phyloP scores from a whole-genome alignment of 305 asterid genomes.

The Fraxinus velutina region DNA sequence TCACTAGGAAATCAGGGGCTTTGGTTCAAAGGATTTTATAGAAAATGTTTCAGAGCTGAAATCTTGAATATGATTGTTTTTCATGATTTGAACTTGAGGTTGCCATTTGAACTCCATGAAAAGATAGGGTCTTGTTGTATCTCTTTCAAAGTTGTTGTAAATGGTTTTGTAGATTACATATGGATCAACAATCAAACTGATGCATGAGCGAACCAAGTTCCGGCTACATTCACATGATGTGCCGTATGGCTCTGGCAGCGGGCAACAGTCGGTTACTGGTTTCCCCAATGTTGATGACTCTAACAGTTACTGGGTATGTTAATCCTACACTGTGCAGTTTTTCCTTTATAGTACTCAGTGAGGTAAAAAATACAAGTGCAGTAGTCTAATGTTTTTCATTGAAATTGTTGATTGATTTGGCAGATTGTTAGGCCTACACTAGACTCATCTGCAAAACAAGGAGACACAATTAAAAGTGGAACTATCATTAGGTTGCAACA shows the following conservation, averaged over 20 bases:
- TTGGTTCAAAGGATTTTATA: not conserved
- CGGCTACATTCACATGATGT: slow-evolving; percentile 95
- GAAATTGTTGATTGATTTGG: slow-evolving; percentile 21
- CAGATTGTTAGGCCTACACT: slow-evolving; percentile 66
- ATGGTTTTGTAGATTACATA: slow-evolving; percentile 38
- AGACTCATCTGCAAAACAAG: slow-evolving; percentile 75
- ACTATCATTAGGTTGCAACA: slow-evolving; percentile 70
- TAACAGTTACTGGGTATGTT: slow-evolving; percentile 94
- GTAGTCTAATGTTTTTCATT: slow-evolving; percentile 10
- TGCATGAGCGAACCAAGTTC: slow-evolving; percentile 85
- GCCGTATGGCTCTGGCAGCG: slow-evolving; percentile 98
- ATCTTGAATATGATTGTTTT: not conserved
- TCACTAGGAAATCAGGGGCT: not conserved
- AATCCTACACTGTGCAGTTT: slow-evolving; percentile 4
- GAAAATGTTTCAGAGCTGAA: not conserved
- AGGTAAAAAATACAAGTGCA: not conserved
- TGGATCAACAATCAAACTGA: slow-evolving; percentile 82
- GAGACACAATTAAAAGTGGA: slow-evolving; percentile 73
- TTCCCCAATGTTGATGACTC: slow-evolving; percentile 85
- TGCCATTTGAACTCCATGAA: not conserved
- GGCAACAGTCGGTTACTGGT: slow-evolving; percentile 96
- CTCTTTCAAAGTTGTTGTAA: not conserved
- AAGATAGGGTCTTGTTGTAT: not conserved
- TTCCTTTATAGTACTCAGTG: not conserved
- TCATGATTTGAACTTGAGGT: not conserved